phyloP scores from a whole-genome alignment of 164 flowering plant species.

The Houttuynia cordata region DNA sequence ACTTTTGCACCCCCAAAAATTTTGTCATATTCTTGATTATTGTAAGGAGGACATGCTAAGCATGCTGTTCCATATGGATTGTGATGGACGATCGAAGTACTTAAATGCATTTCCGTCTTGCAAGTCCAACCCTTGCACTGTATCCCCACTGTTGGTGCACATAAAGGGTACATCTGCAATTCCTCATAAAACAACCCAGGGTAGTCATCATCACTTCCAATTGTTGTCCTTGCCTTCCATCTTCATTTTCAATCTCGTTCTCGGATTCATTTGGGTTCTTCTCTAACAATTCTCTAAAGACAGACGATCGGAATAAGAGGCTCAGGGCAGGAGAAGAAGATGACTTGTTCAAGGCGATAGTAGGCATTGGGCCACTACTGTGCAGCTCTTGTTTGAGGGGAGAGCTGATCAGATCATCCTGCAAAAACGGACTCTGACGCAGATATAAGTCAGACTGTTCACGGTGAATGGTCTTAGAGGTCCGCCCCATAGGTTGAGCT shows the following conservation, averaged over 20 bases:
- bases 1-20: too few relatives aligned
- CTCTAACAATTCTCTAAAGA: conserved; percentile 49
- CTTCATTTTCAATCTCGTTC: conserved; percentile 15
- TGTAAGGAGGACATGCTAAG: conserved; percentile 15
- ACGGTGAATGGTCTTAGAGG: background rate
- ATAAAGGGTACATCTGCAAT: conserved; percentile 12
- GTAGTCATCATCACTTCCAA: conserved; percentile 14
- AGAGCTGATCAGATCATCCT: conserved; percentile 4
- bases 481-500: background rate
- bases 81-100: conserved; percentile 9
- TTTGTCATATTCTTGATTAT: background rate
- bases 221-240: conserved; percentile 4
- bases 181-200: conserved; percentile 13
- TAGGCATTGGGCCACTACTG: conserved; percentile 12
- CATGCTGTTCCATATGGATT: conserved; percentile 14
- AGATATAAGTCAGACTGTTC: conserved; percentile 7
- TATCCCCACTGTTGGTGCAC: conserved; percentile 6
- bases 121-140: conserved; percentile 15
- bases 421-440: conserved; percentile 11
- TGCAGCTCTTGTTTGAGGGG: conserved; percentile 17
- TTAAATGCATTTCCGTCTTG: conserved; percentile 11
- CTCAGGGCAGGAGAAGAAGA: conserved; percentile 44
- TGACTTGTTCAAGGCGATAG: conserved; percentile 20
- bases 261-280: conserved; percentile 23
- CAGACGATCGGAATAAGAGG: conserved; percentile 45